phyloP scores from a whole-genome alignment of 352 stramenopile genomes.

The Phytophthora pistaciae region DNA sequence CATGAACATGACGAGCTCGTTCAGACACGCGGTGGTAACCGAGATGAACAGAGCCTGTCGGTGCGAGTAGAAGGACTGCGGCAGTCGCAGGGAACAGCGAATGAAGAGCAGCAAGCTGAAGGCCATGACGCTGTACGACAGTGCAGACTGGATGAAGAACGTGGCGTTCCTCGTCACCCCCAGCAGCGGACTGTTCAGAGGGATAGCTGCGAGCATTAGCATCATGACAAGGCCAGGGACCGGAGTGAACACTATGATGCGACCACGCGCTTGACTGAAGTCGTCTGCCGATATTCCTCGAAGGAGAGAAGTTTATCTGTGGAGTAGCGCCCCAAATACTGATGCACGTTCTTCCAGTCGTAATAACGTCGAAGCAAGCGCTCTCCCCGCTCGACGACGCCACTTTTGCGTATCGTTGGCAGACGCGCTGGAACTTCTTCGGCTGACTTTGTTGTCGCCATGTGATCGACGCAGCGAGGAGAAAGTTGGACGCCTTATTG shows the following conservation, averaged over 20 bases:
- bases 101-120: constrained; percentile 14
- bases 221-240: constrained; percentile 3
- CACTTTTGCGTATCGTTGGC: not conserved
- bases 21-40: constrained; percentile 1
- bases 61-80: constrained; percentile 18
- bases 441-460: not conserved
- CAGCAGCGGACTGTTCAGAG: constrained; percentile 6
- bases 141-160: constrained; percentile 14
- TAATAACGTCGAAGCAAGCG: constrained; percentile 16
- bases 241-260: constrained; percentile 18
- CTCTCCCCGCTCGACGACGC: not conserved
- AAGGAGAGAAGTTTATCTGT: constrained; percentile 35
- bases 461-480: not conserved
- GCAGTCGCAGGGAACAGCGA: constrained; percentile 19
- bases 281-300: constrained; percentile 22
- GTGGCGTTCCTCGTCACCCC: not conserved
- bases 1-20: constrained; percentile 20
- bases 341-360: constrained; percentile 38
- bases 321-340: constrained; percentile 40
- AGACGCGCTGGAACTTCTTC: not conserved
- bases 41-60: constrained; percentile 8
- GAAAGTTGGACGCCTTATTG: not conserved
- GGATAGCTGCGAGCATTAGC: constrained; percentile 12
- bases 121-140: constrained; percentile 8
- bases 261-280: constrained; percentile 5